phyloP scores from a whole-genome alignment of 2,329 filamentous ascomycete genomes.

The Sarocladium oryzae region DNA sequence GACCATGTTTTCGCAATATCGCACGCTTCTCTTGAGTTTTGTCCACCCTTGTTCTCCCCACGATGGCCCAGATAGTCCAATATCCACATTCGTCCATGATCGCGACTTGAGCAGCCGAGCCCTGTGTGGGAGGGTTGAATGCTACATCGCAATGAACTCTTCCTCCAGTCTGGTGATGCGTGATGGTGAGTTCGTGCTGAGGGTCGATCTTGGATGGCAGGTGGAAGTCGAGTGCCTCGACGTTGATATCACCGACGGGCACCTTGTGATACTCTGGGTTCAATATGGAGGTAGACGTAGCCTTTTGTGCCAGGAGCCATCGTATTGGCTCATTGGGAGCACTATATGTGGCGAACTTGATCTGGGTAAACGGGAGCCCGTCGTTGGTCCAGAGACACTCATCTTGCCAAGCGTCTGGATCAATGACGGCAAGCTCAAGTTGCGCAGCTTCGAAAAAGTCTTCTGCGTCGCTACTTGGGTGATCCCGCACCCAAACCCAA shows the following conservation, averaged over 20 bases:
- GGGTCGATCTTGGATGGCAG: slow-evolving; percentile 45
- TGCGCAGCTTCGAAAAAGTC: slow-evolving; percentile 17
- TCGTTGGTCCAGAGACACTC: slow-evolving; percentile 49
- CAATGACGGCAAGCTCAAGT: slow-evolving; percentile 40
- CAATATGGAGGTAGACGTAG: slow-evolving; percentile 44
- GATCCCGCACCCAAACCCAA: slow-evolving; percentile 46
- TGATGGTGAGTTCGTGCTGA: slow-evolving; percentile 49
- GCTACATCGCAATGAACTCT: slow-evolving; percentile 53
- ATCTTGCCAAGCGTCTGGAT: slow-evolving; percentile 35
- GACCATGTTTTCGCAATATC: slow-evolving; percentile 33
- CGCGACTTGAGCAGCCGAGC: slow-evolving; percentile 53
- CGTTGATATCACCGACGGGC: slow-evolving; percentile 22
- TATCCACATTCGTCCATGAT: slow-evolving; percentile 58
- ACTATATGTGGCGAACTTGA: slow-evolving; percentile 40
- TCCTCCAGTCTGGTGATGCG: slow-evolving; percentile 45
- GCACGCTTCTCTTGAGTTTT: slow-evolving; percentile 25
- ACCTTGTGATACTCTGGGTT: slow-evolving; percentile 40
- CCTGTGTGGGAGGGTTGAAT: slow-evolving; percentile 48
- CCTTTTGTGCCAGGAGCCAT: slow-evolving; percentile 50
- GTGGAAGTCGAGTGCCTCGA: slow-evolving; percentile 2
- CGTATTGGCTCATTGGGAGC: slow-evolving; percentile 30
- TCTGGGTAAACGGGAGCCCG: slow-evolving; percentile 40
- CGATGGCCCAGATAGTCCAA: slow-evolving; percentile 64
- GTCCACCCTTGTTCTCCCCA: slow-evolving; percentile 27
- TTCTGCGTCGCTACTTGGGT: slow-evolving; percentile 23